A percentile compares a stretch with the other conserved stretches of the same genome.
Evolutionary conservation across 2,329 filamentous ascomycete genomes (phyloP).

Genomic region (Coniochaeta pulveracea): DNA sequence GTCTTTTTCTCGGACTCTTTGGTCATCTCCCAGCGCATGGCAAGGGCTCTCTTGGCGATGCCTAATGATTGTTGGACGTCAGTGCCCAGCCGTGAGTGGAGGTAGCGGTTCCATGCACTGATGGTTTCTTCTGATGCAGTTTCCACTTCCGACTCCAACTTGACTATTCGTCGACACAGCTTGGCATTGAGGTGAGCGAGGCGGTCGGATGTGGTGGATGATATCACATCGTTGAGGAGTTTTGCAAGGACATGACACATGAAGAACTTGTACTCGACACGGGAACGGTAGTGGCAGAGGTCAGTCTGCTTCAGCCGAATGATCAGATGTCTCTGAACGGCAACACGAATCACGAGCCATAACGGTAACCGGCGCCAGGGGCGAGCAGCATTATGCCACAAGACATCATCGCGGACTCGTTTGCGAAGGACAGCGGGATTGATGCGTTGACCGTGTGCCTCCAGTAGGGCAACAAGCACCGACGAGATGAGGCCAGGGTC

Average conservation of each 20-base stretch:
- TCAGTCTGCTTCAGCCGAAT: constrained; percentile 22
- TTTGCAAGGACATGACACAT: constrained; percentile 34
- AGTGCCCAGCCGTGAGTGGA: background rate
- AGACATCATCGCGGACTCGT: constrained; percentile 51
- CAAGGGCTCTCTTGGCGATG: constrained; percentile 4
- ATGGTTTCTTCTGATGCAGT: constrained; percentile 1
- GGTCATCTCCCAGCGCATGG: constrained; percentile 23
- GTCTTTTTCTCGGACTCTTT: constrained; percentile 23
- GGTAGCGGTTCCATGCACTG: background rate
- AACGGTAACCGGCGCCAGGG: constrained; percentile 53
- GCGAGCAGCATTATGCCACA: constrained; percentile 28
- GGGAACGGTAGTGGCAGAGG: constrained; percentile 20
- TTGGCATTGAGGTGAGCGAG: constrained; percentile 34
- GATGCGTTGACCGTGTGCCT: constrained; percentile 33
- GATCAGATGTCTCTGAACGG: constrained; percentile 38
- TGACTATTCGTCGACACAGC: constrained; percentile 44
- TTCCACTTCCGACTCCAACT: constrained; percentile 34
- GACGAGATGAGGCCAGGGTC: constrained; percentile 46
- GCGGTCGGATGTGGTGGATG: constrained; percentile 20
- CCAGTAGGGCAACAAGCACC: constrained; percentile 48
- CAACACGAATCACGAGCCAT: constrained; percentile 52
- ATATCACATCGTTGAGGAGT: constrained; percentile 28
- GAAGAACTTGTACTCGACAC: constrained; percentile 43
- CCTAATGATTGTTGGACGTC: background rate
- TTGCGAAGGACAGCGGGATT: constrained; percentile 35